Evolutionary conservation across 2,329 filamentous ascomycete species (phyloP).

Genomic region (Amauroascus niger): DNA sequence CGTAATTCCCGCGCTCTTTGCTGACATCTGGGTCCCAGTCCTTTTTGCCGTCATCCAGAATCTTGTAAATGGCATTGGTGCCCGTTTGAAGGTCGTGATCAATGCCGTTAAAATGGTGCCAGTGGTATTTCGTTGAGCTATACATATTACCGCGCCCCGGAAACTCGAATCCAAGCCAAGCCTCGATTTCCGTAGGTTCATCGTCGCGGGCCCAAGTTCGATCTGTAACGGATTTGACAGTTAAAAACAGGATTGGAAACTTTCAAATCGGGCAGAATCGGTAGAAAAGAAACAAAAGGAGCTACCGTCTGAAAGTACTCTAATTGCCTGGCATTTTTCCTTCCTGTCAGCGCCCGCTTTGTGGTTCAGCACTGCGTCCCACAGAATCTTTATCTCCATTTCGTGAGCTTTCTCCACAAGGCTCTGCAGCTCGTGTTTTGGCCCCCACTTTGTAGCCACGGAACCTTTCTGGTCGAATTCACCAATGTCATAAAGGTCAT

Average conservation of each 20-base stretch:
- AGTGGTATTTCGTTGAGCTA: constrained; percentile 54
- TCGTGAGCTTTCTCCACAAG: constrained; percentile 45
- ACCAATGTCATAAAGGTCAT: constrained; percentile 60
- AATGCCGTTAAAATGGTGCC: constrained; percentile 58
- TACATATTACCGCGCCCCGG: constrained; percentile 51
- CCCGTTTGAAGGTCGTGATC: constrained; percentile 53
- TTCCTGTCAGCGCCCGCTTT: constrained; percentile 59
- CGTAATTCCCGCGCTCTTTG: constrained; percentile 56
- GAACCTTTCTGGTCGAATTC: constrained; percentile 63
- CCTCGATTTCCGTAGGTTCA: constrained; percentile 53
- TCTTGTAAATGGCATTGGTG: constrained; percentile 55
- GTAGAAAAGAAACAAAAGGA: background rate
- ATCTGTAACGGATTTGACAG: background rate
- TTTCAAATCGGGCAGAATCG: background rate
- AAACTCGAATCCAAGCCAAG: constrained; percentile 60
- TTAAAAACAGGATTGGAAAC: background rate
- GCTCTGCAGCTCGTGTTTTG: constrained; percentile 49
- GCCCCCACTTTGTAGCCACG: constrained; percentile 58
- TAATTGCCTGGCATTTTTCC: constrained; percentile 53
- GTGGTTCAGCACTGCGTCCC: constrained; percentile 64
- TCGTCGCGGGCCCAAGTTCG: constrained; percentile 27
- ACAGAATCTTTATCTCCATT: constrained; percentile 50
- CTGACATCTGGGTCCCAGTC: constrained; percentile 55
- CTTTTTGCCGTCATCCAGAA: constrained; percentile 51
- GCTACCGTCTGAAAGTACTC: constrained; percentile 49